Base-by-base conservation (phyloP, 148 eudicot species). In the Dianthus caryophyllus region DNA sequence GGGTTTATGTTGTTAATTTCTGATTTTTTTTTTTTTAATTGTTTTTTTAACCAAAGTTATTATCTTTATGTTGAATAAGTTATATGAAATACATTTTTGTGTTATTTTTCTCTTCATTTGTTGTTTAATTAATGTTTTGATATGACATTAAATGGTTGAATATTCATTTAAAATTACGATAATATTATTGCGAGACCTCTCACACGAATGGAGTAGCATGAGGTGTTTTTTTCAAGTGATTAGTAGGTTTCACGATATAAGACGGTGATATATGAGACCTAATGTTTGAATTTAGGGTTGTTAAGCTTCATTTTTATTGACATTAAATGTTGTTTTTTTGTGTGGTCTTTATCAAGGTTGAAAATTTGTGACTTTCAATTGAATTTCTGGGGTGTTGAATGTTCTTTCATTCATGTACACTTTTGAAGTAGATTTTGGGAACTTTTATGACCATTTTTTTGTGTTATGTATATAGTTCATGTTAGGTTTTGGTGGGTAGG, bases 301-400 rank as follows among this genome's bases (percentile, higher is more conserved):
- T n/a, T n/a, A n/a, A n/a, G n/a, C n/a, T n/a, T n/a, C n/a, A n/a
- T n/a, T n/a, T n/a, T n/a, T n/a, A n/a, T n/a, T n/a, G n/a, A n/a
- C n/a, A n/a, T n/a, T n/a, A n/a, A n/a, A n/a, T n/a, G n/a, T n/a
- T n/a, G n/a, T n/a, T n/a, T n/a, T 31, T 18, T 59, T 9, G 5
- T 60, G 25, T 36, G 5, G 44, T 41, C 44, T 20, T n/a, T 33
- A 6, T 60, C 46, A 60, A 38, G 44, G 63, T 59, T 59, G 44
- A 30, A 58, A 59, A 2, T n/a, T 43, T 36, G 22, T 36, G 41
- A 27, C 13, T 30, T 58, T 10, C 15, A 58, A n/a, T 58, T 58
- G 46, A 60, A 36, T 60, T 60, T 60, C 46, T 36, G 64, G 64
- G 46, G 41, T 59, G 16, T n/a, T 33, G n/a, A n/a, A 20, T 30